Evolutionary conservation across 805 yeast species (phyloP).

Genomic region (Candida dajiaensis): DNA sequence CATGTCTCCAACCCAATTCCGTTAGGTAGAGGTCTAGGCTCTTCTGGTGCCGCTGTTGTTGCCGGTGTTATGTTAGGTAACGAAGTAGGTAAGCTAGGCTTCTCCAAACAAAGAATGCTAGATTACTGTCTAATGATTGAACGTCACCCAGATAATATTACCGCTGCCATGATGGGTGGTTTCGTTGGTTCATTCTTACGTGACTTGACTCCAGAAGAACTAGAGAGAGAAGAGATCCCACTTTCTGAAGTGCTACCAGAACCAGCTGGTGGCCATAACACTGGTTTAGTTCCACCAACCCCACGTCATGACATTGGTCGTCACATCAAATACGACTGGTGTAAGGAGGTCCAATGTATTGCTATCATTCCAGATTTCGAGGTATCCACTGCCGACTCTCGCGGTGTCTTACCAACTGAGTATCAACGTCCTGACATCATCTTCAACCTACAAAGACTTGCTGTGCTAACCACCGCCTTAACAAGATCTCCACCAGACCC

Average conservation of each 20-base stretch:
- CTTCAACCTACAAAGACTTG: conserved; percentile 88
- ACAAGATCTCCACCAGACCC: conserved; percentile 81
- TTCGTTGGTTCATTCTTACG: conserved; percentile 93
- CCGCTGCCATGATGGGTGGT: conserved; percentile 99
- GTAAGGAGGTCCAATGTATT: conserved; percentile 74
- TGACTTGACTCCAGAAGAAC: conserved; percentile 67
- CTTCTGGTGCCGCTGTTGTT: conserved; percentile 97
- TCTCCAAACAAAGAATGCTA: conserved; percentile 75
- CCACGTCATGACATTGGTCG: conserved; percentile 89
- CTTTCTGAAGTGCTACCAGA: conserved; percentile 78
- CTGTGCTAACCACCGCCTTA: conserved; percentile 87
- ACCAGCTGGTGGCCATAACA: conserved; percentile 63
- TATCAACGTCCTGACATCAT: conserved; percentile 73
- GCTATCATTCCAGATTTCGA: conserved; percentile 93
- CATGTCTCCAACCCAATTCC: conserved; percentile 90
- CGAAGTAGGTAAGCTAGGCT: conserved; percentile 68
- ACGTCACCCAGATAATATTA: conserved; percentile 96
- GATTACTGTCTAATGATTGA: conserved; percentile 97
- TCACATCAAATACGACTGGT: conserved; percentile 82
- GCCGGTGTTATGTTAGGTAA: conserved; percentile 92
- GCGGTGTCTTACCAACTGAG: conserved; percentile 81
- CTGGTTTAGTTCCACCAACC: conserved; percentile 64
- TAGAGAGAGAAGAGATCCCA: conserved; percentile 75
- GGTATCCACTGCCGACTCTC: conserved; percentile 84
- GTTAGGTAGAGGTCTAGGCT: conserved; percentile 93